Percentiles rank a stretch among this genome's conserved stretches.
Conservation (phyloP, 164 flowering plant genomes). For the Piper betle region DNA sequence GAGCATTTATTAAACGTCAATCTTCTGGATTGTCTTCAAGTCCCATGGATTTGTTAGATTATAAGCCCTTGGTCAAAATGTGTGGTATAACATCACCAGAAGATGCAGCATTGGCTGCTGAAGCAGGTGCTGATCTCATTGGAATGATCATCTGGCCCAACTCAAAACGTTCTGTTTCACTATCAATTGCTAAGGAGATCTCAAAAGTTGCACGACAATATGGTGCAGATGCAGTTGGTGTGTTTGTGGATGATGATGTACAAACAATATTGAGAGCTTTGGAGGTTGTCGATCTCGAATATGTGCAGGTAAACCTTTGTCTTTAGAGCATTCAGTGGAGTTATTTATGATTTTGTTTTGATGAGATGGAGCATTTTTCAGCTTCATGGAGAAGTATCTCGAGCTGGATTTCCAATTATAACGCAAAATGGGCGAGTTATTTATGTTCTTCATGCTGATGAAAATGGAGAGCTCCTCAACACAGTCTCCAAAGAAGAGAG, state of each 20-base stretch:
- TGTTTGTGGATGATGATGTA: slow-evolving; percentile 86
- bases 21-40: slow-evolving; percentile 6
- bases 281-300: slow-evolving; percentile 49
- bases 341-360: slow-evolving; percentile 10
- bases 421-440: slow-evolving; percentile 37
- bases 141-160: slow-evolving; percentile 98
- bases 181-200: slow-evolving; percentile 66
- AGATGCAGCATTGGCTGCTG: slow-evolving; percentile 25
- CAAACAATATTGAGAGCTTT: slow-evolving; percentile 54
- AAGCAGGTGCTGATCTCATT: slow-evolving; percentile 38
- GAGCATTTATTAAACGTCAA: slow-evolving; percentile 2
- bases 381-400: slow-evolving; percentile 85
- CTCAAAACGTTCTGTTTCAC: slow-evolving; percentile 78
- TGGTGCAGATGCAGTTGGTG: slow-evolving; percentile 90
- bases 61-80: slow-evolving; percentile 50
- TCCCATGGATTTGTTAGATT: slow-evolving; percentile 3
- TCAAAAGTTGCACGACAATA: slow-evolving; percentile 58
- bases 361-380: slow-evolving; percentile 22
- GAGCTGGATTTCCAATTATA: slow-evolving; percentile 46
- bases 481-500: slow-evolving; percentile 57
- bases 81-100: slow-evolving; percentile 59
- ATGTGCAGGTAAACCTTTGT: slow-evolving; percentile 51
- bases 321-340: background rate
- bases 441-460: no score
- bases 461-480: slow-evolving; percentile 61